phyloP scores from a whole-genome alignment of 169 alveolate species.

The Amoebophrya sp. region DNA sequence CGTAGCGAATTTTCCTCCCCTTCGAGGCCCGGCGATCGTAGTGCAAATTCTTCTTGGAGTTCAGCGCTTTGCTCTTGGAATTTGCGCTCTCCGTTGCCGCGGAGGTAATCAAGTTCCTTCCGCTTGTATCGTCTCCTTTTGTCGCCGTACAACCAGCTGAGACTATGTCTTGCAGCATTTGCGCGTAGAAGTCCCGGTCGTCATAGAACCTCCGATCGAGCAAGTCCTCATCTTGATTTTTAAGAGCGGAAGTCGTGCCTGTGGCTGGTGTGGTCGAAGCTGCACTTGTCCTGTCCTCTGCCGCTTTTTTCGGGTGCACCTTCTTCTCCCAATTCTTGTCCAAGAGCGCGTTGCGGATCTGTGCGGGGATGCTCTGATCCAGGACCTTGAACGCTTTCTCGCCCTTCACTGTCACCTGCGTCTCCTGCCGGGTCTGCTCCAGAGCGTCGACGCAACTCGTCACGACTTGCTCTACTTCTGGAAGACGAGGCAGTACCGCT shows the following conservation, averaged over 20 bases:
- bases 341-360: background rate
- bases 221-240: too few species aligned
- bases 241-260: too few species aligned
- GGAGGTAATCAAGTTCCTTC: too few species aligned
- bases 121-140: background rate
- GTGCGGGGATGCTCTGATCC: background rate
- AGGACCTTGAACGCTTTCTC: background rate
- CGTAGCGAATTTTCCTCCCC: conserved; percentile 17
- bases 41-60: background rate
- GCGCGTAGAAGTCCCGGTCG: conserved; percentile 1
- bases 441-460: background rate
- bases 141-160: background rate
- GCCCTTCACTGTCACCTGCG: background rate
- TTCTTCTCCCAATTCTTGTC: background rate
- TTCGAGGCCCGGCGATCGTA: background rate
- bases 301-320: background rate
- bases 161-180: background rate
- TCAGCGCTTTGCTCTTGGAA: background rate
- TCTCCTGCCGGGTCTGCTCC: background rate
- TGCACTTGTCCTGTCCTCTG: background rate
- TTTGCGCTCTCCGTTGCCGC: background rate
- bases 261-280: too few species aligned
- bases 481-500: too few species aligned
- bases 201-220: background rate
- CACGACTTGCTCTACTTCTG: too few species aligned